Percentiles rank a stretch among this genome's conserved stretches.
These are phyloP conservation scores for Pyricularia sp. DNA, from an alignment of 2,329 filamentous ascomycete genomes.

Conservation along the genomic window DNA sequence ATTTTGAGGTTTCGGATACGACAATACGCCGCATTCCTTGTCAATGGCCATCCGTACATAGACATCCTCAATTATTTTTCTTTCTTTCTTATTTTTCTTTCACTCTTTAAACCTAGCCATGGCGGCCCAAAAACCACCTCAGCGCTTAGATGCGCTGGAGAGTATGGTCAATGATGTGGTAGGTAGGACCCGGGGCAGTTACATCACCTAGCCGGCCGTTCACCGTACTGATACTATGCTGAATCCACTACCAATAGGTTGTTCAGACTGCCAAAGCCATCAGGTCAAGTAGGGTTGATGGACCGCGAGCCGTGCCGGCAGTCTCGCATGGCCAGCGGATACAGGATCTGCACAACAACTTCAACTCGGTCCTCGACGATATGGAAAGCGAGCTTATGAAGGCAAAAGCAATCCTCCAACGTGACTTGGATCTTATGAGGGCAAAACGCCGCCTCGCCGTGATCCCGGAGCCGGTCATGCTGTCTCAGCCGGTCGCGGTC, in stretches of 20 bases:
- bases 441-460: constrained; percentile 17
- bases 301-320: constrained; percentile 23
- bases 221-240: constrained; percentile 5
- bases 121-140: constrained; percentile 23
- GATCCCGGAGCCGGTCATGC: constrained; percentile 10
- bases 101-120: constrained; percentile 15
- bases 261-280: constrained; percentile 51
- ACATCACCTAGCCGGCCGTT: neutral
- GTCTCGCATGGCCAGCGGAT: constrained; percentile 29
- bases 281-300: constrained; percentile 36
- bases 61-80: neutral
- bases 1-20: neutral
- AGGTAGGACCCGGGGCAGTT: constrained; percentile 16
- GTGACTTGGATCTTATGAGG: constrained; percentile 39
- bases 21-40: neutral
- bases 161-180: constrained; percentile 46
- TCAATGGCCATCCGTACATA: neutral
- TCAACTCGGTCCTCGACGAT: constrained; percentile 45
- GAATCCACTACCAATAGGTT: constrained; percentile 28
- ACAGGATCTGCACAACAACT: constrained; percentile 34
- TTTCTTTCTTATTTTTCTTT: neutral
- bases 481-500: constrained; percentile 13
- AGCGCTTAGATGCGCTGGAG: constrained; percentile 39
- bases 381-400: constrained; percentile 49
- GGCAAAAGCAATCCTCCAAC: constrained; percentile 45